phyloP scores from a whole-genome alignment of 2,329 filamentous ascomycete genomes.

The Scleromitrula shiraiana region DNA sequence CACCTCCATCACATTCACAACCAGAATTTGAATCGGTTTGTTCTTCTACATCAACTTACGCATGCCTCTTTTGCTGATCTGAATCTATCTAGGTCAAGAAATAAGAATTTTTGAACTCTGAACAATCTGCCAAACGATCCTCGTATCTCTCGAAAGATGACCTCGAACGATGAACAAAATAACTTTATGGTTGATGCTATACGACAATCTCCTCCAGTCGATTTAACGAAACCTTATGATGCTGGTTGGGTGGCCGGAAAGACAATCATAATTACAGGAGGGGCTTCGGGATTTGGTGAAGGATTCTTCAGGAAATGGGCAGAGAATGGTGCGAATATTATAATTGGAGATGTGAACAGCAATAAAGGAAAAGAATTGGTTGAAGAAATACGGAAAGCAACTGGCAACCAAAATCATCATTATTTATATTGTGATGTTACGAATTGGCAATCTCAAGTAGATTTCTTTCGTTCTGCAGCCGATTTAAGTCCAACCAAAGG shows the following conservation, averaged over 20 bases:
- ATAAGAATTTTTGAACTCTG: background rate
- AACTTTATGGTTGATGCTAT: constrained; percentile 15
- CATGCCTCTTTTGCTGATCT: too few species aligned
- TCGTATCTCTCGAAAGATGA: too few species aligned
- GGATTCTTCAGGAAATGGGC: constrained; percentile 48
- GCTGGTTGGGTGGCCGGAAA: constrained; percentile 41
- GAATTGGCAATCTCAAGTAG: constrained; percentile 54
- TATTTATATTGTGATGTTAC: constrained; percentile 58
- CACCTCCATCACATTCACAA: too few species aligned
- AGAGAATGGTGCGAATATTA: constrained; percentile 47
- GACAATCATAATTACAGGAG: constrained; percentile 56
- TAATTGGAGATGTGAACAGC: constrained; percentile 56
- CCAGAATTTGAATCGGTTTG: too few species aligned
- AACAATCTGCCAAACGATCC: background rate
- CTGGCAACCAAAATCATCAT: constrained; percentile 38
- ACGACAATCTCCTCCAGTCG: constrained; percentile 35
- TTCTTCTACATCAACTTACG: background rate
- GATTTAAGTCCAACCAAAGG: constrained; percentile 44
- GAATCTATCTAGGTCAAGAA: too few species aligned
- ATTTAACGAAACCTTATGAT: constrained; percentile 38
- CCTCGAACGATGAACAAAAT: constrained; percentile 2
- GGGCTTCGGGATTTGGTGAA: constrained; percentile 52
- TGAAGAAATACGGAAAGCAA: constrained; percentile 39
- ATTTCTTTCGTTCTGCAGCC: constrained; percentile 52
- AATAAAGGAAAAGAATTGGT: constrained; percentile 46